phyloP scores from a whole-genome alignment of 306 rosid genomes.

The Cucumis sativus region DNA sequence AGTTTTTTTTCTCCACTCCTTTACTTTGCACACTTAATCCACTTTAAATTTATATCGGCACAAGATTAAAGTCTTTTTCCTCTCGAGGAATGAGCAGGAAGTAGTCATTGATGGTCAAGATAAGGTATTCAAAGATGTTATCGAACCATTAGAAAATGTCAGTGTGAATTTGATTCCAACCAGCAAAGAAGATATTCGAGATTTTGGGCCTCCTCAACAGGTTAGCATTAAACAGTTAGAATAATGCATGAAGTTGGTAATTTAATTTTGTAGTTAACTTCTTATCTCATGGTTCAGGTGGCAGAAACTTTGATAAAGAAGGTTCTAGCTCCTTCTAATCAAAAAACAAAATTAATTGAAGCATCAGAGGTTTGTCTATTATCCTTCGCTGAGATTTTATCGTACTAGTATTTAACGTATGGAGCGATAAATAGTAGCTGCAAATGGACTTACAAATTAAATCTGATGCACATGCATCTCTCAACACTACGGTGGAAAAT shows the following conservation, averaged over 20 bases:
- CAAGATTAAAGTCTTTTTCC: neutral
- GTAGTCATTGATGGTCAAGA: slow-evolving; percentile 79
- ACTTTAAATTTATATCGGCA: neutral
- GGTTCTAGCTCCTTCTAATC: slow-evolving; percentile 80
- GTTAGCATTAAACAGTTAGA: slow-evolving; percentile 18
- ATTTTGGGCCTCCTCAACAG: slow-evolving; percentile 72
- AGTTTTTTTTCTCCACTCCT: slow-evolving; percentile 11
- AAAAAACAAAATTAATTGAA: slow-evolving; percentile 75
- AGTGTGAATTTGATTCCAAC: slow-evolving; percentile 69
- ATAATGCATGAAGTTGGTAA: neutral
- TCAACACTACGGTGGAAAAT: neutral
- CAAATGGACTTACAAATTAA: neutral
- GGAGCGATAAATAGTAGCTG: neutral
- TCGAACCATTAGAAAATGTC: slow-evolving; percentile 79
- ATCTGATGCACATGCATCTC: neutral
- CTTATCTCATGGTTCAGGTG: slow-evolving; percentile 28
- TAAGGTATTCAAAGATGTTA: slow-evolving; percentile 95
- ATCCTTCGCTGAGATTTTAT: neutral
- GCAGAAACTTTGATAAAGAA: slow-evolving; percentile 67
- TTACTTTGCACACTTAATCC: slow-evolving; percentile 6
- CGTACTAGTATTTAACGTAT: neutral
- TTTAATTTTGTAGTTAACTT: neutral
- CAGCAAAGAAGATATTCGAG: slow-evolving; percentile 62
- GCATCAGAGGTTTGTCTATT: slow-evolving; percentile 61
- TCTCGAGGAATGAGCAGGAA: slow-evolving; percentile 48